Conservation (phyloP, 2,329 filamentous ascomycete species). For the Aspergillus puulaauensis region DNA sequence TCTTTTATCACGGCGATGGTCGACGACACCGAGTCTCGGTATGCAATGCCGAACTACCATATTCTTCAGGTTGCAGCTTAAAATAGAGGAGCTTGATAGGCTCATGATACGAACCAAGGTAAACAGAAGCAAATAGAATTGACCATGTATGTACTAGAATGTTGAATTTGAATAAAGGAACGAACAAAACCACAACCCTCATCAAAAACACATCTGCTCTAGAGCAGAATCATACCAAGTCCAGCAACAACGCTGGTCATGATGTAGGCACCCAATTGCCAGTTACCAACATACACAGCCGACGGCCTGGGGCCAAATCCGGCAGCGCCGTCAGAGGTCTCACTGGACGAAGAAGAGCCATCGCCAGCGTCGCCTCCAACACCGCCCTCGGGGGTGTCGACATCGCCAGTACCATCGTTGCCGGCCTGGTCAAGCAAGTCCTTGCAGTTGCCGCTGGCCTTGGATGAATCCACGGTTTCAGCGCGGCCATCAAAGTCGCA, state of each 20-base stretch:
- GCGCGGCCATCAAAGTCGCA: conserved; percentile 49
- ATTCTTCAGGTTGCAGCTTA: too few relatives aligned
- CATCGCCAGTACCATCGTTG: conserved; percentile 38
- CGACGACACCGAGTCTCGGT: background rate
- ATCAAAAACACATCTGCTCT: conserved; percentile 19
- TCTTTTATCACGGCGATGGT: background rate
- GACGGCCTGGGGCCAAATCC: conserved; percentile 29
- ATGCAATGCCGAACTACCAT: background rate
- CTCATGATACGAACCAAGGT: too few relatives aligned
- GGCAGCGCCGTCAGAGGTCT: conserved; percentile 34
- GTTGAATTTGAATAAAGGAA: background rate
- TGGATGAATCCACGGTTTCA: conserved; percentile 32
- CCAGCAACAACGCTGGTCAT: conserved; percentile 44
- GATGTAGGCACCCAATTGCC: conserved; percentile 46
- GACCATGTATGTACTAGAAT: conserved; percentile 1
- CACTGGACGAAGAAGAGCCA: conserved; percentile 18
- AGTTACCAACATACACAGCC: conserved; percentile 38
- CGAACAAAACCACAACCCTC: background rate
- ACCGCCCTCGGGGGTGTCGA: conserved; percentile 35
- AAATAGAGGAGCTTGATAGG: too few relatives aligned
- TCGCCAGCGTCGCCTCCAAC: conserved; percentile 17
- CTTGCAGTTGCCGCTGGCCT: conserved; percentile 35
- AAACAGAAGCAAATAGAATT: background rate
- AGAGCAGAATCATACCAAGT: conserved; percentile 49
- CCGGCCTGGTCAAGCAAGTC: conserved; percentile 41